These are phyloP conservation scores for Achaetomium macrosporum DNA, from an alignment of 2,329 filamentous ascomycete genomes.

Conservation along the genomic window DNA sequence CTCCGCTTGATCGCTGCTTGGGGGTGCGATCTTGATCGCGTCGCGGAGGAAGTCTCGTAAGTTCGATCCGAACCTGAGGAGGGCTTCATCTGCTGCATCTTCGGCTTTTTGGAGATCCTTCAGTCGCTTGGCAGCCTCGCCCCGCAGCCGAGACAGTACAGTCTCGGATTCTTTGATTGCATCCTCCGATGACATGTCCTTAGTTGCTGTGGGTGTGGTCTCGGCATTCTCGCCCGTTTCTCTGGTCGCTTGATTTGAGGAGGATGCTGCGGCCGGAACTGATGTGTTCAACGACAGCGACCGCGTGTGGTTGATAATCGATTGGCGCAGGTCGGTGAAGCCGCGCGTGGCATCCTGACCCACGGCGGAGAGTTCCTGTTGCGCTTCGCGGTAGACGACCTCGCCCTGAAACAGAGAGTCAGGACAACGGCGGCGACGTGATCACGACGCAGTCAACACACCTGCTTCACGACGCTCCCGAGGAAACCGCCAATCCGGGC, in stretches of 20 bases:
- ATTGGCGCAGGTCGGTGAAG: slow-evolving; percentile 62
- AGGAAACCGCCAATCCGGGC: slow-evolving; percentile 81
- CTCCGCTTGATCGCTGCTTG: slow-evolving; percentile 43
- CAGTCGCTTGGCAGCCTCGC: slow-evolving; percentile 73
- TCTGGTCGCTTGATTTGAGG: slow-evolving; percentile 27
- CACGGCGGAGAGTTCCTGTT: slow-evolving; percentile 75
- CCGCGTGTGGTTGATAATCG: slow-evolving; percentile 67
- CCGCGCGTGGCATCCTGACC: slow-evolving; percentile 78
- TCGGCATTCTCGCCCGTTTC: slow-evolving; percentile 28
- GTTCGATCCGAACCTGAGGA: slow-evolving; percentile 85
- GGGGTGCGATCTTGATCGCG: slow-evolving; percentile 81
- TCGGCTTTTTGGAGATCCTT: slow-evolving; percentile 89
- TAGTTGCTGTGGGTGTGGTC: slow-evolving; percentile 42
- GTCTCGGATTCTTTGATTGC: slow-evolving; percentile 47
- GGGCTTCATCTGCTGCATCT: slow-evolving; percentile 91
- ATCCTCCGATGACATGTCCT: slow-evolving; percentile 37
- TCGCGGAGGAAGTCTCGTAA: slow-evolving; percentile 85
- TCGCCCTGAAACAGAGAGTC: slow-evolving; percentile 54
- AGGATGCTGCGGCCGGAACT: slow-evolving; percentile 23
- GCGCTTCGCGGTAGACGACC: slow-evolving; percentile 74
- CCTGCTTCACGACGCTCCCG: slow-evolving; percentile 89
- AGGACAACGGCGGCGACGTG: neutral
- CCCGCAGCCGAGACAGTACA: slow-evolving; percentile 69
- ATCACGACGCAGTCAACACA: slow-evolving; percentile 32
- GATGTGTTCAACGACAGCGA: slow-evolving; percentile 59